Conservation (phyloP, 2,329 filamentous ascomycete species). For the Neofusicoccum parvum region DNA sequence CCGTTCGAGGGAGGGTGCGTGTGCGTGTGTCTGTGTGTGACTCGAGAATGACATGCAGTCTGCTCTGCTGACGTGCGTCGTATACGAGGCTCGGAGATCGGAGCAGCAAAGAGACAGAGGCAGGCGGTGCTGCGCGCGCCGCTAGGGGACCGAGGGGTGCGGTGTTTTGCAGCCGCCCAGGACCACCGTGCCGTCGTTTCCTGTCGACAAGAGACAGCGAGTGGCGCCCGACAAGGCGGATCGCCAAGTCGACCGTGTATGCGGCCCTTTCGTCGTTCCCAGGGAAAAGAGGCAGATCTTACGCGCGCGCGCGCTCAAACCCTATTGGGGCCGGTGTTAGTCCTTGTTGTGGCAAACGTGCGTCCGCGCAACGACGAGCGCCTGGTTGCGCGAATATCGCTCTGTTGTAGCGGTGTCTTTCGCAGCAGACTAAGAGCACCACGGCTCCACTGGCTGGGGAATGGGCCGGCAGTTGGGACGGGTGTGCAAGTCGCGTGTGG, state of each 20-base stretch:
- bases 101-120: background rate
- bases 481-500: background rate
- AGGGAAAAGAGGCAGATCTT: no score
- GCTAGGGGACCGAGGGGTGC: no score
- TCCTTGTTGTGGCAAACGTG: background rate
- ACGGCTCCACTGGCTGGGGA: background rate
- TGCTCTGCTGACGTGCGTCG: slow-evolving; percentile 5
- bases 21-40: background rate
- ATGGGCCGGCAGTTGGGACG: background rate
- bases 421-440: background rate
- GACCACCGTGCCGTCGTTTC: no score
- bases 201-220: no score
- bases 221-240: background rate
- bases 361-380: background rate
- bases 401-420: background rate
- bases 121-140: no score
- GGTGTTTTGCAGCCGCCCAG: no score
- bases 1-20: no score
- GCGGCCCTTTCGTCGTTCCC: background rate
- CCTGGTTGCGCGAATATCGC: background rate
- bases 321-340: slow-evolving; percentile 1
- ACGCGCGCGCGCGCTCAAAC: no score
- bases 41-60: slow-evolving; percentile 1
- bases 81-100: background rate
- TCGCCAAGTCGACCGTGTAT: background rate